Evolutionary conservation across 163 green algal genomes (phyloP).

Genomic region (Trebouxiophyceae sp.): DNA sequence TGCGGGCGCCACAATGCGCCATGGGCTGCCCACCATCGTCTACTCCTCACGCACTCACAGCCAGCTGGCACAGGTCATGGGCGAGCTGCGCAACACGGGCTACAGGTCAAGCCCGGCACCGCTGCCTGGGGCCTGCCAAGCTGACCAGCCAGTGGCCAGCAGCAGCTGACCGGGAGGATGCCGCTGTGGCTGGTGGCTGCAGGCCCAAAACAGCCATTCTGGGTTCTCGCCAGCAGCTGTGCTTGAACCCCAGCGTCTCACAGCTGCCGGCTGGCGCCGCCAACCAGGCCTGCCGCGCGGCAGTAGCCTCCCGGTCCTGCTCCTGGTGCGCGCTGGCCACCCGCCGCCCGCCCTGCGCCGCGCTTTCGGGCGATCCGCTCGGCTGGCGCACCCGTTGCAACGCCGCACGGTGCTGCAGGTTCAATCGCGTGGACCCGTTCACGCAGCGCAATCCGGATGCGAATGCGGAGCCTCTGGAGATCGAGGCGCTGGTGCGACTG

Average conservation of each 20-base stretch:
- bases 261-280: slow-evolving; percentile 35
- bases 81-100: slow-evolving; percentile 64
- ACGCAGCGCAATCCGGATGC: slow-evolving; percentile 34
- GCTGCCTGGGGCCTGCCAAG: too few species aligned
- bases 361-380: too few species aligned
- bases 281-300: slow-evolving; percentile 65
- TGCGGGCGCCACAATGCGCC: background rate
- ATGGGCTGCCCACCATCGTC: slow-evolving; percentile 61
- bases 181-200: slow-evolving; percentile 5
- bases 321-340: slow-evolving; percentile 54
- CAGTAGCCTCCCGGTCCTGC: slow-evolving; percentile 54
- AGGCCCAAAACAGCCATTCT: slow-evolving; percentile 62
- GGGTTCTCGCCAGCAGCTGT: slow-evolving; percentile 77
- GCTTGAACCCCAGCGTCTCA: slow-evolving; percentile 59
- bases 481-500: slow-evolving; percentile 79
- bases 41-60: slow-evolving; percentile 92
- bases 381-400: background rate
- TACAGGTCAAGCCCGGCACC: too few species aligned
- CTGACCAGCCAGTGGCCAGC: too few species aligned
- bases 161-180: too few species aligned
- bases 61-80: slow-evolving; percentile 90
- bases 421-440: slow-evolving; percentile 34
- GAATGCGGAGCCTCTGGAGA: slow-evolving; percentile 67
- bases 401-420: slow-evolving; percentile 9
- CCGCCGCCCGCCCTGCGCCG: too few species aligned